These are phyloP conservation scores for Symbiodinium pilosum DNA, from an alignment of 73 alveolate genomes.

Conservation along the genomic window DNA sequence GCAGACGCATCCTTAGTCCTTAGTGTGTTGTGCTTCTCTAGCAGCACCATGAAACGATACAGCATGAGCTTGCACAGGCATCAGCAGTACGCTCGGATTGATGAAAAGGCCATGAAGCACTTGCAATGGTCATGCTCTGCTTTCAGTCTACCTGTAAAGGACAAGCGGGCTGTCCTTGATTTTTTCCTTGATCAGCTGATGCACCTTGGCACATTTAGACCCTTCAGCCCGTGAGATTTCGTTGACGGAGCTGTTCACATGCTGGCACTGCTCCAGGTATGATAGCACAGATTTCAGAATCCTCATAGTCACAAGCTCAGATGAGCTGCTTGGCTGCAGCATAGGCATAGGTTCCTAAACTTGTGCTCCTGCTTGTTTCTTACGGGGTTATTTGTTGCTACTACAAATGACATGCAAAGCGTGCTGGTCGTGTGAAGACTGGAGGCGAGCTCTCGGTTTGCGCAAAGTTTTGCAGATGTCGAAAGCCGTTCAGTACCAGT, in stretches of 20 bases:
- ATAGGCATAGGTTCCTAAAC: too few species aligned
- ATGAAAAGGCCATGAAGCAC: slow-evolving; percentile 6
- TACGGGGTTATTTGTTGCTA: too few species aligned
- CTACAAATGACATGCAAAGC: too few species aligned
- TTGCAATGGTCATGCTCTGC: background rate
- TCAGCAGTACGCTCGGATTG: slow-evolving; percentile 83
- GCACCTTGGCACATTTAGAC: background rate
- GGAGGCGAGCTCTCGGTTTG: slow-evolving; percentile 81
- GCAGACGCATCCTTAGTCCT: slow-evolving; percentile 25
- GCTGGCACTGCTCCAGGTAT: slow-evolving; percentile 7
- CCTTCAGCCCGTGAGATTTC: background rate
- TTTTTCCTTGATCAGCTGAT: slow-evolving; percentile 79
- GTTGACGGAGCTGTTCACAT: background rate
- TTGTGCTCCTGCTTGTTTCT: too few species aligned
- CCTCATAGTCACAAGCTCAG: slow-evolving; percentile 73
- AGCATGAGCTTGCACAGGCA: slow-evolving; percentile 25
- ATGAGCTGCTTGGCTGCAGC: slow-evolving; percentile 46
- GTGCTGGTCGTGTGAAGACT: too few species aligned
- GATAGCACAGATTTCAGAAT: slow-evolving; percentile 68
- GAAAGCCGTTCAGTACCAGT: slow-evolving; percentile 71
- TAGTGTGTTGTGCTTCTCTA: too few species aligned
- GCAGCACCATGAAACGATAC: background rate
- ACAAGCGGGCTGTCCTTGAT: slow-evolving; percentile 75
- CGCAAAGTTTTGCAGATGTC: slow-evolving; percentile 79
- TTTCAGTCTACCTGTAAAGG: background rate